Evolutionary conservation across 345 rosid species (phyloP).

Genomic region (Eucalyptus camaldulensis): DNA sequence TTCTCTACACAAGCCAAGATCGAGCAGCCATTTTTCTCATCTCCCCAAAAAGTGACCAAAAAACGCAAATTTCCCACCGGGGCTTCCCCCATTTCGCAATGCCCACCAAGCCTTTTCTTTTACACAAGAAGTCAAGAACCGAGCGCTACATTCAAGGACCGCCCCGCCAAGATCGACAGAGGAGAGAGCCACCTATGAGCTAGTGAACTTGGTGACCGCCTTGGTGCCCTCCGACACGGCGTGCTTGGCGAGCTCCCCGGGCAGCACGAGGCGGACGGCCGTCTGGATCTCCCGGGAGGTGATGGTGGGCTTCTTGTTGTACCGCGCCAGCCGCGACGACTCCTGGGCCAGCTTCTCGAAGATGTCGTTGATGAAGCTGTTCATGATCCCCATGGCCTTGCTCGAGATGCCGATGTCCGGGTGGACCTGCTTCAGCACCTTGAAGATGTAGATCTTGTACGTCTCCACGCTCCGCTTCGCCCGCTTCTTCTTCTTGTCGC

Average conservation of each 20-base stretch:
- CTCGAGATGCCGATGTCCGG: conserved; percentile 22
- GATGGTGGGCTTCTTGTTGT: conserved; percentile 28
- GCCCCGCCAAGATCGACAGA: neutral
- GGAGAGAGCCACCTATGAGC: neutral
- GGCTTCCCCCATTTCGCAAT: neutral
- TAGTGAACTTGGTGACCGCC: conserved; percentile 24
- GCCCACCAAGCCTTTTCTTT: neutral
- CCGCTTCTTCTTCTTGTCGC: conserved; percentile 19
- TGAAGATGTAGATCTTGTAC: conserved; percentile 32
- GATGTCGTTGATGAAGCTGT: conserved; percentile 19
- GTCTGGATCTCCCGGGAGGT: conserved; percentile 31
- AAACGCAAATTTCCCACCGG: neutral
- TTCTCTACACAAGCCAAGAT: neutral
- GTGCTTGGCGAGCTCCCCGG: conserved; percentile 21
- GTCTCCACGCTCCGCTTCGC: conserved; percentile 16
- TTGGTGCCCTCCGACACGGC: conserved; percentile 26
- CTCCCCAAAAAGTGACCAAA: neutral
- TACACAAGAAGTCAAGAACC: neutral
- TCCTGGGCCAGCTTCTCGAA: conserved; percentile 30
- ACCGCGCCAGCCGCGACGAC: conserved; percentile 9
- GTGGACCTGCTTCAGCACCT: conserved; percentile 25
- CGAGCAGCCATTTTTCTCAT: neutral
- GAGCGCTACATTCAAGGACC: no score
- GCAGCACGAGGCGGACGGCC: conserved; percentile 14
- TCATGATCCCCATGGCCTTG: conserved; percentile 11